Conservation (phyloP, 805 yeast genomes). For the Wickerhamiella occidentalis region DNA sequence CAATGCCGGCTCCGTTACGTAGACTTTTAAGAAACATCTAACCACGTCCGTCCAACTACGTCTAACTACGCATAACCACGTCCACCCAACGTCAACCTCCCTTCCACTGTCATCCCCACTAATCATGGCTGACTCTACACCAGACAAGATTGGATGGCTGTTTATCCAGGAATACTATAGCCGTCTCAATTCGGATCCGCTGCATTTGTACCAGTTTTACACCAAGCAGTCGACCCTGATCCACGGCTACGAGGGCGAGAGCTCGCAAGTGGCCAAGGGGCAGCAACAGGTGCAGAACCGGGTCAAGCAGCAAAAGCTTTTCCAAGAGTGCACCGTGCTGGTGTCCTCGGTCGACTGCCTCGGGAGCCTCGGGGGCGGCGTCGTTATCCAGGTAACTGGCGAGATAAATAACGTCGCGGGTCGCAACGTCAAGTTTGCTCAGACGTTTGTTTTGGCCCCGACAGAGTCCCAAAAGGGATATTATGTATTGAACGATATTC, state of each 20-base stretch:
- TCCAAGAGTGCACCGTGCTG: conserved; percentile 28
- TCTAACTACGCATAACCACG: no score
- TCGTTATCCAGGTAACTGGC: conserved; percentile 32
- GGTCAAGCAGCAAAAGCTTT: conserved; percentile 22
- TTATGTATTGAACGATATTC: conserved; percentile 30
- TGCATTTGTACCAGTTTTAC: conserved; percentile 28
- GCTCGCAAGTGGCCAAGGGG: conserved; percentile 23
- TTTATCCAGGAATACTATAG: conserved; percentile 33
- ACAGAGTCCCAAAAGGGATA: conserved; percentile 23
- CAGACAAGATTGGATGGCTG: conserved; percentile 28
- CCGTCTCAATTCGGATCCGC: conserved; percentile 26
- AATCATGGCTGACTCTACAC: conserved; percentile 10
- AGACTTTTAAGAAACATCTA: no score
- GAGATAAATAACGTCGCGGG: conserved; percentile 29
- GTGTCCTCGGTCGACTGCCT: conserved; percentile 31
- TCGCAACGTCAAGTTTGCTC: conserved; percentile 28
- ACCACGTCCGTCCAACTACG: no score
- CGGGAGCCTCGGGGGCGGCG: conserved; percentile 25
- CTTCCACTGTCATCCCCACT: no score
- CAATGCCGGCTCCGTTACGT: no score
- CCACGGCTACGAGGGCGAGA: conserved; percentile 32
- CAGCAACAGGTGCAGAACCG: conserved; percentile 26
- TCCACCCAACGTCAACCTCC: no score
- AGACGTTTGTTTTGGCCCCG: conserved; percentile 29
- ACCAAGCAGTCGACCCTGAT: conserved; percentile 26